phyloP scores from a whole-genome alignment of 2,329 filamentous ascomycete genomes.

The Penicillium hordei region DNA sequence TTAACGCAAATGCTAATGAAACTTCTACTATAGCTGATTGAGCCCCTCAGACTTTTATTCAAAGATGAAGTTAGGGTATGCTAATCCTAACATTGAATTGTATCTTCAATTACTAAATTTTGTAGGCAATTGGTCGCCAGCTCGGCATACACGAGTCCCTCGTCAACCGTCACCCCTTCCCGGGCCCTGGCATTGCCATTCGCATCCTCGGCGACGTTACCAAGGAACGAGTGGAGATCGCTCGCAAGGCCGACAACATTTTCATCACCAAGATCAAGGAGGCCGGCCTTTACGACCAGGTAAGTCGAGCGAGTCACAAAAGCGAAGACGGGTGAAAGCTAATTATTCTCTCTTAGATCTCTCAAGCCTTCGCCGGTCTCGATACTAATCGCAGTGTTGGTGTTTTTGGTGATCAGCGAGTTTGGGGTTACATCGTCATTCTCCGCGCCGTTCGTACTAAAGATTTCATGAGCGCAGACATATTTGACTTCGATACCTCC shows the following conservation, averaged over 20 bases:
- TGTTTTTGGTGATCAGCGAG: constrained; percentile 62
- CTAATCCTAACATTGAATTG: constrained; percentile 24
- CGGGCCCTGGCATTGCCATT: constrained; percentile 71
- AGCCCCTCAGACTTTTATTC: constrained; percentile 77
- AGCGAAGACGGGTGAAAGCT: not conserved
- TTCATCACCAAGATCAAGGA: constrained; percentile 49
- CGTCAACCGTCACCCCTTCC: constrained; percentile 72
- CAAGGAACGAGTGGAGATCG: constrained; percentile 73
- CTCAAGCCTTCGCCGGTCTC: not conserved
- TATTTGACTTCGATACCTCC: not conserved
- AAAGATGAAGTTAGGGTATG: constrained; percentile 72
- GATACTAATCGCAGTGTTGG: constrained; percentile 23
- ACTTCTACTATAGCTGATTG: constrained; percentile 53
- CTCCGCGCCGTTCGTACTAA: constrained; percentile 61
- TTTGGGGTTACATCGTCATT: constrained; percentile 63
- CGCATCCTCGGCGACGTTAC: constrained; percentile 84
- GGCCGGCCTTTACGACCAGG: constrained; percentile 44
- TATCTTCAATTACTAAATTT: not conserved
- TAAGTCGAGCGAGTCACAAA: not conserved
- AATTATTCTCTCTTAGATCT: not conserved
- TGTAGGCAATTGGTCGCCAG: constrained; percentile 57
- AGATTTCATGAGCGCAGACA: constrained; percentile 46
- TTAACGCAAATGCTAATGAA: not conserved
- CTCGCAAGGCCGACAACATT: constrained; percentile 49
- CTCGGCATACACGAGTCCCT: constrained; percentile 72